Evolutionary conservation across 805 yeast species (phyloP).

Genomic region (Saccharomycopsis sp.): DNA sequence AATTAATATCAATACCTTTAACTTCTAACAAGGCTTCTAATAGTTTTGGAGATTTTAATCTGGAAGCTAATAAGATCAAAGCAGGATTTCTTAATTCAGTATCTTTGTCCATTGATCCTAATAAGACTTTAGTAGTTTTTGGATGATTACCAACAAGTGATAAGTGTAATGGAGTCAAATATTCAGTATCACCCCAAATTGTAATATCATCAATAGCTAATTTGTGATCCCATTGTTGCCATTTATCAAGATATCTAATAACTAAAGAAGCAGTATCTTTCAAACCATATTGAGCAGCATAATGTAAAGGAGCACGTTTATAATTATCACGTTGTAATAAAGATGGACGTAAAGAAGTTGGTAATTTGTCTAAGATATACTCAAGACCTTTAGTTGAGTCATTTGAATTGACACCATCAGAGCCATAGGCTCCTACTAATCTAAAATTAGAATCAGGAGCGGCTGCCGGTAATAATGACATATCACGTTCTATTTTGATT

Average conservation of each 20-base stretch:
- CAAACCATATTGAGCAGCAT: constrained; percentile 80
- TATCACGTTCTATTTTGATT: constrained; percentile 14
- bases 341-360: constrained; percentile 40
- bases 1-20: constrained; percentile 56
- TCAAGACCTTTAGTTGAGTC: constrained; percentile 49
- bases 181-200: constrained; percentile 65
- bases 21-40: constrained; percentile 41
- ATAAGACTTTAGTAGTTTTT: constrained; percentile 50
- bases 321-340: constrained; percentile 65
- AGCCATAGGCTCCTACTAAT: constrained; percentile 44
- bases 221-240: constrained; percentile 45
- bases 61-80: constrained; percentile 47
- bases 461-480: constrained; percentile 33
- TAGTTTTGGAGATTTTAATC: constrained; percentile 51
- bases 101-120: constrained; percentile 32
- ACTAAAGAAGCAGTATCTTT: constrained; percentile 49
- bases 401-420: constrained; percentile 52
- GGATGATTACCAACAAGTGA: constrained; percentile 82
- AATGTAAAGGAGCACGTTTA: constrained; percentile 79
- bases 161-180: constrained; percentile 70
- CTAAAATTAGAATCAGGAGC: constrained; percentile 40
- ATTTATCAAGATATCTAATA: constrained; percentile 42
- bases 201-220: constrained; percentile 45
- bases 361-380: constrained; percentile 48
- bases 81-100: constrained; percentile 39